Percentiles rank a stretch among this genome's conserved stretches.
Evolutionary conservation across 2,329 filamentous ascomycete species (phyloP).

Genomic region (Colletotrichum plurivorum): DNA sequence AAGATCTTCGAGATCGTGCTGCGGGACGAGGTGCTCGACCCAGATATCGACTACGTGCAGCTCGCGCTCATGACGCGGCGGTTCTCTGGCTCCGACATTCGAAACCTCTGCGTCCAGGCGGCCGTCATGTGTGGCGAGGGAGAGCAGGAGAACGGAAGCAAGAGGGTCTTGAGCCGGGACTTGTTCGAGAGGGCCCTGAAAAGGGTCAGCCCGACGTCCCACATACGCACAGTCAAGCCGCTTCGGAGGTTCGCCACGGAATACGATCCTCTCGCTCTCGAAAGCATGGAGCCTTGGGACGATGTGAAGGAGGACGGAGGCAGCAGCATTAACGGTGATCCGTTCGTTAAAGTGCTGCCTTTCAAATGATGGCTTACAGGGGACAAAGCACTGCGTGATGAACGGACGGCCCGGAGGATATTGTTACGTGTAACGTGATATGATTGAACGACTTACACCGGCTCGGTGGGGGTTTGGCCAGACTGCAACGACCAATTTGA

Average conservation of each 20-base stretch:
- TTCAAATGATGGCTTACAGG: background rate
- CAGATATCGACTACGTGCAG: background rate
- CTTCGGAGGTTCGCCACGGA: constrained; percentile 1
- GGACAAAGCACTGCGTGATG: background rate
- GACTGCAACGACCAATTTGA: too few species aligned
- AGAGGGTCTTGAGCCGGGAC: background rate
- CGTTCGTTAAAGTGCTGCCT: background rate
- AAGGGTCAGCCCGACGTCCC: background rate
- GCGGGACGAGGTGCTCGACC: constrained; percentile 3
- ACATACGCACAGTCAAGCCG: background rate
- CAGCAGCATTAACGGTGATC: background rate
- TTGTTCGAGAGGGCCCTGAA: background rate
- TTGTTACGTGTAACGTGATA: too few species aligned
- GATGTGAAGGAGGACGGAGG: background rate
- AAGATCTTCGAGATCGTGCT: background rate
- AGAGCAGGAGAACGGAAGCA: background rate
- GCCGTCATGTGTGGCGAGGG: background rate
- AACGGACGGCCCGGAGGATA: too few species aligned
- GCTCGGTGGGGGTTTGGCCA: too few species aligned
- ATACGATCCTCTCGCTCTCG: background rate
- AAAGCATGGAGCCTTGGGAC: background rate
- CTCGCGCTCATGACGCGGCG: background rate
- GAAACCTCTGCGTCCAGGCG: constrained; percentile 4
- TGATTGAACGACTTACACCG: too few species aligned
- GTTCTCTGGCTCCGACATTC: constrained; percentile 7